These are phyloP conservation scores for Pseudogymnoascus sp. DNA, from an alignment of 2,329 filamentous ascomycete species.

Conservation along the genomic window DNA sequence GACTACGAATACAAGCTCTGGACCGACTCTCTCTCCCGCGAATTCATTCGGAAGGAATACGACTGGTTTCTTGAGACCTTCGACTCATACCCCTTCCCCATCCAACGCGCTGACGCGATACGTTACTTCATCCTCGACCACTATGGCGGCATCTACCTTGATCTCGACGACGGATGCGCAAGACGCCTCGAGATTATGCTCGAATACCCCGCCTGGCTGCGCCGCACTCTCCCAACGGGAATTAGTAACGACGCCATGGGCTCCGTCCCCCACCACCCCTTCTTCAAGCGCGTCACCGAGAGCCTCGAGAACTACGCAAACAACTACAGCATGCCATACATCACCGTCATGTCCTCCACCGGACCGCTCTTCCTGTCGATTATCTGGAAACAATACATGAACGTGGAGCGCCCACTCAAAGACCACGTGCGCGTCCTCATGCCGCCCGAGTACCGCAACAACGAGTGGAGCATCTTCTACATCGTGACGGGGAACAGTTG, in stretches of 20 bases:
- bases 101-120: slow-evolving; percentile 65
- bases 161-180: slow-evolving; percentile 63
- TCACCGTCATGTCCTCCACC: slow-evolving; percentile 67
- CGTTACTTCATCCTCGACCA: slow-evolving; percentile 66
- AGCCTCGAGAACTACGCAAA: slow-evolving; percentile 55
- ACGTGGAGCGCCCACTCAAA: slow-evolving; percentile 36
- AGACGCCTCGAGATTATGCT: slow-evolving; percentile 57
- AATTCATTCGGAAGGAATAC: slow-evolving; percentile 62
- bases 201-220: slow-evolving; percentile 59
- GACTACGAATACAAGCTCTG: slow-evolving; percentile 59
- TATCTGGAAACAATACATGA: slow-evolving; percentile 67
- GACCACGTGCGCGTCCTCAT: slow-evolving; percentile 58
- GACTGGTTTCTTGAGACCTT: slow-evolving; percentile 66
- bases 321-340: slow-evolving; percentile 61
- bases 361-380: slow-evolving; percentile 63
- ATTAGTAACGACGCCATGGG: slow-evolving; percentile 61
- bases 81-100: slow-evolving; percentile 59
- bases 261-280: slow-evolving; percentile 57
- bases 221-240: slow-evolving; percentile 33
- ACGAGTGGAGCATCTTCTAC: slow-evolving; percentile 64
- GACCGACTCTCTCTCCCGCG: slow-evolving; percentile 58
- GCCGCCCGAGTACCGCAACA: slow-evolving; percentile 59
- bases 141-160: slow-evolving; percentile 67
- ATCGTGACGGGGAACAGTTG: slow-evolving; percentile 37
- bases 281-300: slow-evolving; percentile 60